Base-by-base conservation (phyloP, 73 alveolate genomes). In the Breviolum minutum region DNA sequence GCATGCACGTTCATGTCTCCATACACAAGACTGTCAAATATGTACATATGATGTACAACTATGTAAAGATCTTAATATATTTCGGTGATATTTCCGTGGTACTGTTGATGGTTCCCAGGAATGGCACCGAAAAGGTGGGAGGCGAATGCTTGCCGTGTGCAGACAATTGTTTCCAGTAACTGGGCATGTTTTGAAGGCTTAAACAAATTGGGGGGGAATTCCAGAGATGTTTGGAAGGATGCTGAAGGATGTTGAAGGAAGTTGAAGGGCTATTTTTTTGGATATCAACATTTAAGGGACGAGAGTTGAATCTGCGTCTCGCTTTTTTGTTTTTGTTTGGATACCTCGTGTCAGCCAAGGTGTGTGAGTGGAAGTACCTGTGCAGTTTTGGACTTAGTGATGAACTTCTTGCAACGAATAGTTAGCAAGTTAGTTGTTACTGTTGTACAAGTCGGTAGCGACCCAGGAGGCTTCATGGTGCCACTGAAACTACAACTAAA, bases 111-210 rank as follows among this genome's bases (percentile, higher is more conserved):
- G 14, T 30, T 8, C 74, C 30, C 73, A 92, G 98, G 98, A 92
- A 92, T 16, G 98, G 98, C 81, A 92, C 89, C 24, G 98, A 92
- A 68, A 92, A 70, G 98, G 83, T 76, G 27, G 98, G 98, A 17
- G 80, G 90, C 69, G 98, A 92, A 81, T 92, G 98, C 68, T 54
- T 48, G 19, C 98, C 98, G n/a, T 92, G 98, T 17, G 73, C 40
- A 19, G 98, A 92, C 79, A 74, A 92, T 62, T 92, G 98, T 84
- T 76, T 92, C 66, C 69, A 92, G 98, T 54, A 40, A 60, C 98
- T 62, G 22, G 88, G 64, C 68, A 9, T 63, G 7, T n/a, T n/a
- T n/a, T n/a, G n/a, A n/a, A 32, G 14, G 54, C 5, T 27, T 14
- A 74, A 11, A 11, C 1, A 74, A n/a, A n/a, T n/a, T n/a, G n/a